phyloP scores from a whole-genome alignment of 805 yeast genomes.

The Dipodascus geniculatus region DNA sequence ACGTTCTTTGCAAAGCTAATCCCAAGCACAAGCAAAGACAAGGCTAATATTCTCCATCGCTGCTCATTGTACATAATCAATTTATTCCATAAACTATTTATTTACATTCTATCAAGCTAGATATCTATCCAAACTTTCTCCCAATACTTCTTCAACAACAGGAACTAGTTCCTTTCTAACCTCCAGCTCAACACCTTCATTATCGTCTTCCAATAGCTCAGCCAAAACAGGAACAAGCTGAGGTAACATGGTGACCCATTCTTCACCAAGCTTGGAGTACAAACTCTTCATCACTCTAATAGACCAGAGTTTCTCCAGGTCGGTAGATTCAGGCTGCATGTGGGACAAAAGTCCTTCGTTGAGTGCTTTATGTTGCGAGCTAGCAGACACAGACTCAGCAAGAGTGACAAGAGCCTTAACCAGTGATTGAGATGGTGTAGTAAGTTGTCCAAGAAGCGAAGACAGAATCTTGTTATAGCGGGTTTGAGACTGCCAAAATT shows the following conservation, averaged over 20 bases:
- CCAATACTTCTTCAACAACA: constrained; percentile 77
- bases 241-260: constrained; percentile 84
- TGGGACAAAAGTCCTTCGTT: constrained; percentile 52
- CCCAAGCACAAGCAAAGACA: constrained; percentile 94
- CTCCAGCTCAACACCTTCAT: constrained; percentile 83
- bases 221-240: constrained; percentile 93
- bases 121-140: constrained; percentile 75
- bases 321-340: constrained; percentile 43
- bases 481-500: constrained; percentile 84
- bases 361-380: constrained; percentile 55
- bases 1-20: constrained; percentile 85
- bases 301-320: constrained; percentile 66
- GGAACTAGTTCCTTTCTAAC: constrained; percentile 84
- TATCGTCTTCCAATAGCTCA: constrained; percentile 90
- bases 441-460: constrained; percentile 55
- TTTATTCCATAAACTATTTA: not conserved
- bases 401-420: constrained; percentile 71
- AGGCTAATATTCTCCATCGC: too few species aligned
- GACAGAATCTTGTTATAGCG: constrained; percentile 65
- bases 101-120: constrained; percentile 14
- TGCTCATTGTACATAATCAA: not conserved
- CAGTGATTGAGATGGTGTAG: constrained; percentile 55
- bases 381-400: constrained; percentile 43
- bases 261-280: constrained; percentile 87
- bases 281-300: constrained; percentile 65